phyloP scores from a whole-genome alignment of 2,329 filamentous ascomycete genomes.

The Fusarium poae region DNA sequence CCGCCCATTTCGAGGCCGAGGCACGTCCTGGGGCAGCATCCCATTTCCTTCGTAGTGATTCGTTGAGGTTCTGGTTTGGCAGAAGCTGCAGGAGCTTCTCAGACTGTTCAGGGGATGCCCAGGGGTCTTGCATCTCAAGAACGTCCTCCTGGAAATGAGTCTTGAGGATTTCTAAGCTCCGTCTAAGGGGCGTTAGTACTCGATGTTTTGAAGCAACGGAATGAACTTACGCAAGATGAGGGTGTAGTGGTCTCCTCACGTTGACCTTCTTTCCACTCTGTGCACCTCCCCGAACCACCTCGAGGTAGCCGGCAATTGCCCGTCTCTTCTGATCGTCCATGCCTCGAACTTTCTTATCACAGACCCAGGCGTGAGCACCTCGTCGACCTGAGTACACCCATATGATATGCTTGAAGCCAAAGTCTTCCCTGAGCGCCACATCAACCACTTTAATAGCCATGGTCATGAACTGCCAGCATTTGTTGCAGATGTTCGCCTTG shows the following conservation, averaged over 20 bases:
- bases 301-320: constrained; percentile 89
- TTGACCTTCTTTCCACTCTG: constrained; percentile 91
- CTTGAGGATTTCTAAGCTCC: constrained; percentile 87
- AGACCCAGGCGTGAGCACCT: constrained; percentile 98
- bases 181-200: constrained; percentile 59
- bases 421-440: constrained; percentile 87
- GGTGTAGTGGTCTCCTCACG: constrained; percentile 85
- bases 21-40: constrained; percentile 81
- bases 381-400: constrained; percentile 98
- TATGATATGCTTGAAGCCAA: constrained; percentile 95
- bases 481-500: constrained; percentile 91
- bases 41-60: constrained; percentile 91
- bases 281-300: constrained; percentile 87
- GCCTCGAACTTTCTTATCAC: constrained; percentile 85
- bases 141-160: constrained; percentile 87
- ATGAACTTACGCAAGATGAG: constrained; percentile 77
- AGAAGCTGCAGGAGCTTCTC: constrained; percentile 86
- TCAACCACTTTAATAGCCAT: constrained; percentile 98
- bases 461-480: constrained; percentile 97
- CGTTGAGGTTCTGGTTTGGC: constrained; percentile 81
- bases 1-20: constrained; percentile 88
- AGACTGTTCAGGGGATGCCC: constrained; percentile 76
- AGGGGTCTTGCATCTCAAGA: constrained; percentile 87
- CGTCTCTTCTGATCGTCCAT: constrained; percentile 89
- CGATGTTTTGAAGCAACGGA: neutral